Conservation (phyloP, 2,329 filamentous ascomycete genomes). For the Elsinoe arachidis region DNA sequence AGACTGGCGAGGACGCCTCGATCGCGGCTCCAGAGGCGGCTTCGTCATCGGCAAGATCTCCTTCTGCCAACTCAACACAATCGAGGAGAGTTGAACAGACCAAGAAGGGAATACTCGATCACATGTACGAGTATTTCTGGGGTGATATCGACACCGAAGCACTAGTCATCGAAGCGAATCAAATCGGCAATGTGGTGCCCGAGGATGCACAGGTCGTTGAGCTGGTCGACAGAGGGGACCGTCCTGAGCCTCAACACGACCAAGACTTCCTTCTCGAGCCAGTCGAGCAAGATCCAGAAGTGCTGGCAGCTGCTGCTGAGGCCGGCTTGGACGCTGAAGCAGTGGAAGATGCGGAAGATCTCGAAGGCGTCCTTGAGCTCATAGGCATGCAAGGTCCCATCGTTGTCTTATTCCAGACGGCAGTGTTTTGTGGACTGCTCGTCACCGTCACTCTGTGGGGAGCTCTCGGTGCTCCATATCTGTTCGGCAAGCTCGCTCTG, state of each 20-base stretch:
- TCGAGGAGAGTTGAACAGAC: not conserved
- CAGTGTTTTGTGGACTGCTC: constrained; percentile 84
- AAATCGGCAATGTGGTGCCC: constrained; percentile 49
- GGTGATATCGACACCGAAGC: constrained; percentile 32
- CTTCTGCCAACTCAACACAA: not conserved
- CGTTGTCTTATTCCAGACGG: constrained; percentile 84
- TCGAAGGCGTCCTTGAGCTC: constrained; percentile 92
- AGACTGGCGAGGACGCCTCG: too few relatives aligned
- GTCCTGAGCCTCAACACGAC: constrained; percentile 29
- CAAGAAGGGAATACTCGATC: constrained; percentile 21
- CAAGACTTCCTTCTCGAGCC: constrained; percentile 32
- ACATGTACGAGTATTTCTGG: constrained; percentile 40
- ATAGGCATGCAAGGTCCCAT: constrained; percentile 94
- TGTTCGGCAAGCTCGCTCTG: constrained; percentile 76
- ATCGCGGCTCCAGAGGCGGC: not conserved
- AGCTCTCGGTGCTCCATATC: constrained; percentile 85
- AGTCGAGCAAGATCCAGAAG: constrained; percentile 44
- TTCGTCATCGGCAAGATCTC: not conserved
- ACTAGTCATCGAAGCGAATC: constrained; percentile 31
- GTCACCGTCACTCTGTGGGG: constrained; percentile 78
- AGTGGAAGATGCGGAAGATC: constrained; percentile 77
- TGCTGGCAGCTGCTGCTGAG: constrained; percentile 55
- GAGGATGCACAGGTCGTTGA: constrained; percentile 54
- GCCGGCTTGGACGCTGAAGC: constrained; percentile 65
- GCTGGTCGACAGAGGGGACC: constrained; percentile 19